These are phyloP conservation scores for Pleurotus salmoneostramineus DNA, from an alignment of 768 basidiomycete species.

Conservation along the genomic window DNA sequence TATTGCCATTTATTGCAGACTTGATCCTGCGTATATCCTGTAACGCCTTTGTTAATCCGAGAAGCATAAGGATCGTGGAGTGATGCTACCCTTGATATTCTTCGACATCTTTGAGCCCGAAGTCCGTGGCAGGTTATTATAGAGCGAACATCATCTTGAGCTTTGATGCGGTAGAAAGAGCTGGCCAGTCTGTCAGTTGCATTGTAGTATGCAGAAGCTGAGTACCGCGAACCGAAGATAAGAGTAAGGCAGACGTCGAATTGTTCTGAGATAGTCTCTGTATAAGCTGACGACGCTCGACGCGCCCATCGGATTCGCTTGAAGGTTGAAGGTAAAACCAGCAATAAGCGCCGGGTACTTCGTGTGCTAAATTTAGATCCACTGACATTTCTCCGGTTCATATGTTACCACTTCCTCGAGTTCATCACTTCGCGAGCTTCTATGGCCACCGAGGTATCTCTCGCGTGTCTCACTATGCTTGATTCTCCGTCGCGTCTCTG, in stretches of 20 bases:
- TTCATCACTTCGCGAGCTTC: too few species aligned
- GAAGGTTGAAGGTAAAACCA: background rate
- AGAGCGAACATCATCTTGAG: conserved; percentile 52
- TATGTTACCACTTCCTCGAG: too few species aligned
- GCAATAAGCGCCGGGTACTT: background rate
- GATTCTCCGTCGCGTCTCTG: background rate
- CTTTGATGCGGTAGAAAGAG: conserved; percentile 61
- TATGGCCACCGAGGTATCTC: too few species aligned
- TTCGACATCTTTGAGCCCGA: conserved; percentile 38
- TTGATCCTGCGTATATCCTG: conserved; percentile 54
- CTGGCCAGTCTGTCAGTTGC: conserved; percentile 26
- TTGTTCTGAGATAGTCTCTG: conserved; percentile 36
- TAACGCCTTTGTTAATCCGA: background rate
- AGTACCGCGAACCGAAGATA: conserved; percentile 35
- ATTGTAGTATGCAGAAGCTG: background rate
- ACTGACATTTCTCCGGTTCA: too few species aligned
- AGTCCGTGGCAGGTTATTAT: conserved; percentile 28
- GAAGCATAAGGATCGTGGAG: conserved; percentile 3
- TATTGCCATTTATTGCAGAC: conserved; percentile 48
- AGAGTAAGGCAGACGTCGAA: conserved; percentile 34
- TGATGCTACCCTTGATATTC: conserved; percentile 43
- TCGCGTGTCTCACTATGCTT: too few species aligned
- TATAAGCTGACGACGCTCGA: conserved; percentile 28
- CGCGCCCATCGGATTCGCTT: conserved; percentile 5
- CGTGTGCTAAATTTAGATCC: background rate